Base-by-base conservation (phyloP, 129 eudicot genomes). In the Artemisia argyi region DNA sequence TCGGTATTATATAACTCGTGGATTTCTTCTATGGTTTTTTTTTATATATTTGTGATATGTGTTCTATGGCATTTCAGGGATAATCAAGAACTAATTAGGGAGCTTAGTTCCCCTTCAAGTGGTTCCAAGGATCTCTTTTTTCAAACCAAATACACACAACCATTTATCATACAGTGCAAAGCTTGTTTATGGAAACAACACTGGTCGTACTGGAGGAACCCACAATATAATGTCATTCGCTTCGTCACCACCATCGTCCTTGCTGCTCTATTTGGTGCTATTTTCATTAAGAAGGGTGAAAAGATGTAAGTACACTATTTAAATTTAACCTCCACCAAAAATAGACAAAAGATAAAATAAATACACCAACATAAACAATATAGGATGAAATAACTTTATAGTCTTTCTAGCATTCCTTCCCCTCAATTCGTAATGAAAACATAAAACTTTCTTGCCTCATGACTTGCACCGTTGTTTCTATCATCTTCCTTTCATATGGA, bases 111-210 rank as follows among this genome's bases (percentile, higher is more conserved):
- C 50, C 76, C 76, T 61, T 6, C 50, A 72, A 61, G 12, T 16
- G 68, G 35, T 61, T 60, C 76, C 14, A 60, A 72, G 49, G 76
- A 61, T 61, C 35, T 72, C 11, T 28, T 5, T 2, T 72, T 61
- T 7, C 32, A 12, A 61, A 48, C 49, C 15, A 60, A 61, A 50
- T 72, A 61, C 17, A 16, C 69, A 4, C 77, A 73, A 17, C 61
- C 77, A 0, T 61, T 60, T 28, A 47, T 73, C 24, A n/a, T 61
- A 19, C 87, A 83, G 24, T 83, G 71, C 74, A 83, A 80, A 66
- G 87, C 87, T 17, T 79, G 84, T 80, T 80, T 83, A 60, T 83
- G 84, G 84, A 83, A 83, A 65, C 87, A 79, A 56, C 75, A 83
- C 19, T 75, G 70, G 84, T 83, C 87, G 0, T 83, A 83, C 32